Evolutionary conservation across 257 asterid genomes (phyloP).

Genomic region (Paulownia fortunei): DNA sequence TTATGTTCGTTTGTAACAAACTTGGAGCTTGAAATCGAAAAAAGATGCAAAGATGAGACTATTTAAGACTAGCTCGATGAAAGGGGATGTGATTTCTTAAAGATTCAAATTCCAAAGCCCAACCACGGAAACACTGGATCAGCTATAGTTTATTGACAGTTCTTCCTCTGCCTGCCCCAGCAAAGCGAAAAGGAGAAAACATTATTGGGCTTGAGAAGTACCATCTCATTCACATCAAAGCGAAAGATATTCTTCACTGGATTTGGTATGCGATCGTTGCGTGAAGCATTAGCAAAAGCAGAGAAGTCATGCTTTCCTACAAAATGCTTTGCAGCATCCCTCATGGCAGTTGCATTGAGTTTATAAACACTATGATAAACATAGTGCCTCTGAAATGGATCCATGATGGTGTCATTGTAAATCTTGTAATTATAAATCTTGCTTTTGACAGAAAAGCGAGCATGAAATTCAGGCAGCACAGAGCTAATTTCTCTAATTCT

Average conservation of each 20-base stretch:
- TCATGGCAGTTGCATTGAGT: slow-evolving; percentile 69
- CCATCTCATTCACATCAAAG: slow-evolving; percentile 79
- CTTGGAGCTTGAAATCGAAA: slow-evolving; percentile 16
- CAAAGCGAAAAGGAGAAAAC: slow-evolving; percentile 11
- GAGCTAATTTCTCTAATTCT: slow-evolving; percentile 79
- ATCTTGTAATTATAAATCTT: slow-evolving; percentile 80
- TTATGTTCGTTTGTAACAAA: slow-evolving; percentile 11
- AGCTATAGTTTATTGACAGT: slow-evolving; percentile 6
- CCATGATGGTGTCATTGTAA: slow-evolving; percentile 72
- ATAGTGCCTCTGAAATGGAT: slow-evolving; percentile 78
- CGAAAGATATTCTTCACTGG: slow-evolving; percentile 76
- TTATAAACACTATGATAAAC: slow-evolving; percentile 73
- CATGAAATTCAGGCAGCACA: slow-evolving; percentile 80
- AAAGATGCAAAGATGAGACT: slow-evolving; percentile 17
- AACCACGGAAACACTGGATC: slow-evolving; percentile 11
- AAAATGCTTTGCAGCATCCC: slow-evolving; percentile 77
- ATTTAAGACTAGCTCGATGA: neutral
- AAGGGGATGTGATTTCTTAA: neutral
- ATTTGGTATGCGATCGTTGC: slow-evolving; percentile 66
- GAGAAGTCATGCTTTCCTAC: slow-evolving; percentile 84
- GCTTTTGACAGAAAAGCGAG: slow-evolving; percentile 89
- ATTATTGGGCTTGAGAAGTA: slow-evolving; percentile 30
- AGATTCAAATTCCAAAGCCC: slow-evolving; percentile 13
- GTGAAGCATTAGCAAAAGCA: slow-evolving; percentile 80
- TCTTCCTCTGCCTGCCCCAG: neutral